Evolutionary conservation across 192 early-diverging fungal species (phyloP).

Genomic region (Chytriomyces hyalinus): DNA sequence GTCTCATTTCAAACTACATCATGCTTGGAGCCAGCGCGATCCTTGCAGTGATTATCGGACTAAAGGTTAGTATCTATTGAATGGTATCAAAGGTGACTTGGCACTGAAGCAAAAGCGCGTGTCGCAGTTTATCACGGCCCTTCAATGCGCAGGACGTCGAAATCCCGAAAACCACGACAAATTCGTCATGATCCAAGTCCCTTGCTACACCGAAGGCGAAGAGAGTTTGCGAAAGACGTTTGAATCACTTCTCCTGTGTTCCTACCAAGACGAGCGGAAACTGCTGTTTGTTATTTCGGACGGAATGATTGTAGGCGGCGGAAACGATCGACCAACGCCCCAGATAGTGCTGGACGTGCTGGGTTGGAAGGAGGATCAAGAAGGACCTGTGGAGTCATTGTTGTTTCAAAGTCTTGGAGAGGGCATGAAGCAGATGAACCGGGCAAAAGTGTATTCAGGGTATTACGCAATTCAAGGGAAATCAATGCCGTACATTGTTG

Average conservation of each 20-base stretch:
- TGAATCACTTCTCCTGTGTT: conserved; percentile 69
- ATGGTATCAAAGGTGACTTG: conserved; percentile 76
- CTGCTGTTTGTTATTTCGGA: conserved; percentile 86
- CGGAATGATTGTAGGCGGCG: conserved; percentile 86
- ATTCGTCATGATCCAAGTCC: conserved; percentile 85
- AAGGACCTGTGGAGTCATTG: conserved; percentile 58
- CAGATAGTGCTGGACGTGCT: conserved; percentile 89
- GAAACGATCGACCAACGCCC: conserved; percentile 89
- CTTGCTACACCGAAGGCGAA: conserved; percentile 87
- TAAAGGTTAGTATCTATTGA: conserved; percentile 73
- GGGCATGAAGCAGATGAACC: conserved; percentile 81
- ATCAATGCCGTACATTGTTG: conserved; percentile 81
- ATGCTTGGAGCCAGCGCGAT: conserved; percentile 72
- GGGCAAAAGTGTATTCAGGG: conserved; percentile 91
- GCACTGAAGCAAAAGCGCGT: conserved; percentile 65
- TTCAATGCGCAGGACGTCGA: conserved; percentile 54
- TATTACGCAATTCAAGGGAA: conserved; percentile 79
- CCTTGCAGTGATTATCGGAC: conserved; percentile 75
- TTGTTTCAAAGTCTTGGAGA: conserved; percentile 83
- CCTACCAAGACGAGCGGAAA: conserved; percentile 82
- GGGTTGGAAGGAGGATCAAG: conserved; percentile 67
- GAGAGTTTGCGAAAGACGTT: conserved; percentile 80
- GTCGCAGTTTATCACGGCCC: conserved; percentile 73
- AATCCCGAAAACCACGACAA: conserved; percentile 81
- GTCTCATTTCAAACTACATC: conserved; percentile 83